Conservation (phyloP, 352 stramenopile genomes). For the Pythium coloratum region DNA sequence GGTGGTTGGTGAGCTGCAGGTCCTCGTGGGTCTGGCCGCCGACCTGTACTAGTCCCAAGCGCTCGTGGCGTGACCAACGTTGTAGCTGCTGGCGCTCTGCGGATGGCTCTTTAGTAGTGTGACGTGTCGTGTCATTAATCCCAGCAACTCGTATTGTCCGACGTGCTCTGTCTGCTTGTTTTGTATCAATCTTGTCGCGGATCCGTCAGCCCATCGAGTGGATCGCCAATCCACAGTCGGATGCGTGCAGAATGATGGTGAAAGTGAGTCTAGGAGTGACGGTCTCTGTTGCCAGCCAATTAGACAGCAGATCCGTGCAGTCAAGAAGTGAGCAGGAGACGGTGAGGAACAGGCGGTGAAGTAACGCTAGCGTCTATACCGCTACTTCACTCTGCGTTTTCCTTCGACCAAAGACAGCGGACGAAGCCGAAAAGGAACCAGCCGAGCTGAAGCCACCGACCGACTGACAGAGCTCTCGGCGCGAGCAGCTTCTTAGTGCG, state of each 20-base stretch:
- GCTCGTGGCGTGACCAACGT: neutral
- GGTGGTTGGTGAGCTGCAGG: neutral
- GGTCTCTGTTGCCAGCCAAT: constrained; percentile 18
- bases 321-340: constrained; percentile 9
- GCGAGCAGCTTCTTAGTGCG: neutral
- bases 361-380: constrained; percentile 11
- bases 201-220: neutral
- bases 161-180: neutral
- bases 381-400: constrained; percentile 16
- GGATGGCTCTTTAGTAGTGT: no score
- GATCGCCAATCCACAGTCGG: neutral
- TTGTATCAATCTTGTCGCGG: neutral
- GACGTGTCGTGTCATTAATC: no score
- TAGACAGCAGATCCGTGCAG: neutral
- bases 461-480: neutral
- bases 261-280: constrained; percentile 9
- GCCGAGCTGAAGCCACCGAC: neutral
- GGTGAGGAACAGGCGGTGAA: constrained; percentile 9
- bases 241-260: constrained; percentile 13
- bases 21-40: neutral
- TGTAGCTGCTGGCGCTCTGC: no score
- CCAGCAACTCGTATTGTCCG: no score
- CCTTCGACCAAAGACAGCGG: constrained; percentile 2
- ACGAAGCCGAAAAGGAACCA: constrained; percentile 6
- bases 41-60: neutral